Conservation (phyloP, 495 filamentous ascomycete genomes). For the Thermochaetoides thermophila region DNA sequence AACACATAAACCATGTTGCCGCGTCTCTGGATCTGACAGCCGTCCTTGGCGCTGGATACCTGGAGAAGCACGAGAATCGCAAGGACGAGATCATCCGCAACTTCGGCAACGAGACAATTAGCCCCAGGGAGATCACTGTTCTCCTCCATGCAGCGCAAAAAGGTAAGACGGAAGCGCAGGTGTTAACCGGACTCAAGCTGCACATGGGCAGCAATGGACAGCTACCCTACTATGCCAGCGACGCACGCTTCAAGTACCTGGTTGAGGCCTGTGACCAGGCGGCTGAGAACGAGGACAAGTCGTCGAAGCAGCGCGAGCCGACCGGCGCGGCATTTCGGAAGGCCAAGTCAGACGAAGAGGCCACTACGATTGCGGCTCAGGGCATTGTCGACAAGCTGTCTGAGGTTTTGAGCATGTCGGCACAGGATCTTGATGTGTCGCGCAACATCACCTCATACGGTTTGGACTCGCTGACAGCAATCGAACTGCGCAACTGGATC, state of each 20-base stretch:
- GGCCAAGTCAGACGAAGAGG: constrained; percentile 27
- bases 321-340: constrained; percentile 28
- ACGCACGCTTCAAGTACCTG: constrained; percentile 28
- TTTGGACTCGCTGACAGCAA: constrained; percentile 38
- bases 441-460: constrained; percentile 35
- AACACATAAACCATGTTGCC: too few species aligned
- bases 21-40: constrained; percentile 41
- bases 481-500: constrained; percentile 40
- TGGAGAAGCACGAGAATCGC: constrained; percentile 32
- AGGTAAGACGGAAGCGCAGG: too few species aligned
- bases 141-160: constrained; percentile 34
- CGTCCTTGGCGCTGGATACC: constrained; percentile 42
- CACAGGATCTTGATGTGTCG: constrained; percentile 35
- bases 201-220: constrained; percentile 21
- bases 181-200: constrained; percentile 21
- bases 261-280: constrained; percentile 20
- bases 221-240: constrained; percentile 30
- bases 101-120: constrained; percentile 35
- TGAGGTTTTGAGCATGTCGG: constrained; percentile 35
- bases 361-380: constrained; percentile 30
- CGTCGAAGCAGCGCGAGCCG: constrained; percentile 13
- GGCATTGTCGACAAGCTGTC: constrained; percentile 33
- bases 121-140: constrained; percentile 35
- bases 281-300: constrained; percentile 10
- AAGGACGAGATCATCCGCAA: constrained; percentile 32